A percentile compares a stretch with the other conserved stretches of the same genome.
Evolutionary conservation across 768 basidiomycete genomes (phyloP).

Genomic region (Multifurca ochricompacta): DNA sequence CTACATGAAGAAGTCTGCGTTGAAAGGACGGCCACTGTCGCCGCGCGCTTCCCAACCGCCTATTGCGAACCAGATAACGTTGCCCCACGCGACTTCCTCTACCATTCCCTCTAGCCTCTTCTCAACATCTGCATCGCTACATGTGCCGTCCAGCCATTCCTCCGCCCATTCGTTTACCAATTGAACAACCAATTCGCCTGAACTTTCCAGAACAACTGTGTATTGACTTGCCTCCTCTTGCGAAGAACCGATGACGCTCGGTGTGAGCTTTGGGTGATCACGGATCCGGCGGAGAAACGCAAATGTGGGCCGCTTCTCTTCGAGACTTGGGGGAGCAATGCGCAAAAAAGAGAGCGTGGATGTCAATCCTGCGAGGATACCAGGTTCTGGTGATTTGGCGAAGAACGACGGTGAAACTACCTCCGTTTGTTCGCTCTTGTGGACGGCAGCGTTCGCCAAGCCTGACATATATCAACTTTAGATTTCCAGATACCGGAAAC

Average conservation of each 20-base stretch:
- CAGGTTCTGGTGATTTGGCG: not conserved
- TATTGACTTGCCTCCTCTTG: slow-evolving; percentile 6
- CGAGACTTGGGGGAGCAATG: slow-evolving; percentile 26
- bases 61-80: slow-evolving; percentile 46
- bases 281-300: slow-evolving; percentile 48
- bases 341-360: slow-evolving; percentile 21
- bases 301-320: slow-evolving; percentile 31
- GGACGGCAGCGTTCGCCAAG: slow-evolving; percentile 48
- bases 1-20: slow-evolving; percentile 55
- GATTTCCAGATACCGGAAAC: not conserved
- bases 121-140: slow-evolving; percentile 18
- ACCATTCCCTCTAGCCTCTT: slow-evolving; percentile 44
- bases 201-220: slow-evolving; percentile 7
- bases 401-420: slow-evolving; percentile 29
- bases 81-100: slow-evolving; percentile 55
- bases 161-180: slow-evolving; percentile 22
- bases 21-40: slow-evolving; percentile 31
- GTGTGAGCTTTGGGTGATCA: slow-evolving; percentile 34
- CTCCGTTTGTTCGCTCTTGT: slow-evolving; percentile 31
- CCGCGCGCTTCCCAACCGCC: slow-evolving; percentile 39
- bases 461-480: slow-evolving; percentile 30
- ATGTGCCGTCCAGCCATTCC: slow-evolving; percentile 9
- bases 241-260: slow-evolving; percentile 6
- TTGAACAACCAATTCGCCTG: slow-evolving; percentile 17
- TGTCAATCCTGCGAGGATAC: slow-evolving; percentile 22